Conservation (phyloP, 2,329 filamentous ascomycete genomes). For the Zopfia rhizophila region DNA sequence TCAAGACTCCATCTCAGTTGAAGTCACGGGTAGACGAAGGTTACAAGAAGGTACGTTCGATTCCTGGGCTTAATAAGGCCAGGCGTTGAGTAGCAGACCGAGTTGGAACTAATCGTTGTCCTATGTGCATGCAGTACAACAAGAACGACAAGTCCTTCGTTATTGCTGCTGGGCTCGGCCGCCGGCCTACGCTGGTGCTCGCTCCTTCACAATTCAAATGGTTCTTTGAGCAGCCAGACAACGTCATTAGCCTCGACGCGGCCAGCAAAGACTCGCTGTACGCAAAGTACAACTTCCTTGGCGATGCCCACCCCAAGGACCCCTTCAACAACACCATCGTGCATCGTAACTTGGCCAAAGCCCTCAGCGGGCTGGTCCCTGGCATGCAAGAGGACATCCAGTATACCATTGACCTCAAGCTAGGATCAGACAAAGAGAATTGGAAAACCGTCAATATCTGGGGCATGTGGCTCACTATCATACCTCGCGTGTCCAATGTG, state of each 20-base stretch:
- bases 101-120: no score
- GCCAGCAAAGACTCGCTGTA: constrained; percentile 53
- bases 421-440: constrained; percentile 50
- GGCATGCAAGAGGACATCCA: constrained; percentile 53
- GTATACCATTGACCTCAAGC: constrained; percentile 42
- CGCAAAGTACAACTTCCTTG: constrained; percentile 52
- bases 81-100: no score
- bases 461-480: constrained; percentile 48
- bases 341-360: constrained; percentile 53
- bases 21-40: constrained; percentile 35
- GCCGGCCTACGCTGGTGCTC: constrained; percentile 43
- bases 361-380: constrained; percentile 50
- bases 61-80: no score
- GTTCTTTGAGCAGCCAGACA: constrained; percentile 57
- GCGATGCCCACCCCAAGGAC: constrained; percentile 46
- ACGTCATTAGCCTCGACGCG: constrained; percentile 47
- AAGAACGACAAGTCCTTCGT: constrained; percentile 38
- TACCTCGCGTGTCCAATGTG: constrained; percentile 56
- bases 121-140: constrained; percentile 28
- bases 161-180: constrained; percentile 35
- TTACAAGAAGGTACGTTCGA: constrained; percentile 32
- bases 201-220: constrained; percentile 49
- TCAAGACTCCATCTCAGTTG: constrained; percentile 29
- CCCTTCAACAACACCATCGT: constrained; percentile 56
- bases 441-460: constrained; percentile 53